Evolutionary conservation across 2,329 filamentous ascomycete species (phyloP), one percentile per base, ranked within the genome.

Genomic region (Colletotrichum endophyticum): DNA sequence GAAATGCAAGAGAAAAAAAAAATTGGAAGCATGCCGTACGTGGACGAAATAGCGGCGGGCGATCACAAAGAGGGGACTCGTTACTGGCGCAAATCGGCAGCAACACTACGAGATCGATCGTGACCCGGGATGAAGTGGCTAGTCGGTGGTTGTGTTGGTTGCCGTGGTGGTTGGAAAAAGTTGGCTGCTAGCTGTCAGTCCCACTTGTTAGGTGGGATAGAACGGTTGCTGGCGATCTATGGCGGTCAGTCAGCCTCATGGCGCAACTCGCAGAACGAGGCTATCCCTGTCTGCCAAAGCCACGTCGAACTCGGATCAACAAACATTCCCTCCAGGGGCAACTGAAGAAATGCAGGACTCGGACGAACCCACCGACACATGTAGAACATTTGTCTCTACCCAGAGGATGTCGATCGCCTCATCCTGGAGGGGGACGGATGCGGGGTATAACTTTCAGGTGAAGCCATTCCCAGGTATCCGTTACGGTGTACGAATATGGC

Each of bases 241-340:
- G 63, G 77, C 77, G 76, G 77, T 78, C 77, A 78, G 77, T 76
- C 77, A 78, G 77, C 77, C 77, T 78, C 76, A 70, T 34, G 70
- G 53, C 66, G 68, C 57, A 70, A 32, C 39, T 36, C 15, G 57
- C 56, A 30, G 49, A 63, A 57, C 76, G 73, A 78, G 77, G 77
- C 77, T 76, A 78, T 78, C 77, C 77, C 73, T 78, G 77, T 67
- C 77, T 74, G 73, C 72, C 77, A 76, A 63, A 66, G 67, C 75
- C 75, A 77, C 75, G 72, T 77, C 66, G 72, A 72, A 66, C 61
- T 49, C 27, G 64, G 57, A 69, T 69, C 70, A 66, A 76, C 74
- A 76, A 49, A 76, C 59, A 76, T 56, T n/a, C 30, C 36, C 61
- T 44, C n/a, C 59, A 66, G 67, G 49, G 44, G 66, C 59, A 75